Conservation (phyloP, 768 basidiomycete genomes). For the Naganishia friedmannii region DNA sequence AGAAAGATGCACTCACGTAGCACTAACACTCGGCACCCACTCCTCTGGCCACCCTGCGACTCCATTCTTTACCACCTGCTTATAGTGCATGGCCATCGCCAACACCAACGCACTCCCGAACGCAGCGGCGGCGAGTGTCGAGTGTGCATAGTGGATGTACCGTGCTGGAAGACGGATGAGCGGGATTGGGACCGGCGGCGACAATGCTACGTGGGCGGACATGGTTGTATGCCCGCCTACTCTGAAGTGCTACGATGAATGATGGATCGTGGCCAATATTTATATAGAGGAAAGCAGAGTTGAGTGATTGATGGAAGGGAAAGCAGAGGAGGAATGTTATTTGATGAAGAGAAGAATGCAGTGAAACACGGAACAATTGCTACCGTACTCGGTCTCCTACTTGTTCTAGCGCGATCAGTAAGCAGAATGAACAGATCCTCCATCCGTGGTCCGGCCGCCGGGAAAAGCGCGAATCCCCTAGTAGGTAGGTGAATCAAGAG, state of each 20-base stretch:
- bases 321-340: no score
- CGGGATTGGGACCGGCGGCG: conserved; percentile 18
- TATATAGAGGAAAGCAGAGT: no score
- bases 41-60: conserved; percentile 57
- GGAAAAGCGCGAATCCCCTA: background rate
- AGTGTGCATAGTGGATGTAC: conserved; percentile 65
- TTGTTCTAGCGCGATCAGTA: conserved; percentile 6
- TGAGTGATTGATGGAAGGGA: background rate
- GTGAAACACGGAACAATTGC: no score
- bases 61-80: conserved; percentile 78
- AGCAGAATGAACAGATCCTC: background rate
- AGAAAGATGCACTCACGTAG: conserved; percentile 36
- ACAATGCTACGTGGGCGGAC: background rate
- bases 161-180: conserved; percentile 55
- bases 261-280: no score
- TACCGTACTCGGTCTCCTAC: background rate
- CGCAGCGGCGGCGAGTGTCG: conserved; percentile 63
- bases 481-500: no score
- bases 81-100: conserved; percentile 70
- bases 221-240: background rate
- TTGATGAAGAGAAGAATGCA: no score
- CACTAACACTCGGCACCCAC: conserved; percentile 79
- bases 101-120: conserved; percentile 65
- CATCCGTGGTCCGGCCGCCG: background rate
- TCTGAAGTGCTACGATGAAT: background rate